Percentiles rank a stretch among this genome's conserved stretches.
Conservation (phyloP, 2,329 filamentous ascomycete genomes). For the Pseudocercospora fuligena region DNA sequence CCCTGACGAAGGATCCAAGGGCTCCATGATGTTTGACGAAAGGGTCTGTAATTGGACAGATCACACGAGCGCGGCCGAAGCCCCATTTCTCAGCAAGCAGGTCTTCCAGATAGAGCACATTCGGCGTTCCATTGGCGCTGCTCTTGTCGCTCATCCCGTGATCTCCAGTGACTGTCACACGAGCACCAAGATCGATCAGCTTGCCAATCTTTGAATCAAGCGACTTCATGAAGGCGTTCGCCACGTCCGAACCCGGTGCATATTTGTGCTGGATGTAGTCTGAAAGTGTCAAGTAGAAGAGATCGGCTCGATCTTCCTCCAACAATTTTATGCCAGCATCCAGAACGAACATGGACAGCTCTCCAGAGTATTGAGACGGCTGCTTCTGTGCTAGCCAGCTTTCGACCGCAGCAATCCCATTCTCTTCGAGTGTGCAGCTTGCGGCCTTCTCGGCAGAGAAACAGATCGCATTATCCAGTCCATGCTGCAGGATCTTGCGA, state of each 20-base stretch:
- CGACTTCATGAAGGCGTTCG: conserved; percentile 45
- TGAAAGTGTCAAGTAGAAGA: conserved; percentile 52
- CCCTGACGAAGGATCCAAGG: conserved; percentile 49
- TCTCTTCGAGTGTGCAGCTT: conserved; percentile 40
- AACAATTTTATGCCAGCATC: conserved; percentile 51
- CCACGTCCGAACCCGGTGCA: conserved; percentile 43
- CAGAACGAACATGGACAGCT: conserved; percentile 52
- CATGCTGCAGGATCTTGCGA: conserved; percentile 48
- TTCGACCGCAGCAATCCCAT: conserved; percentile 45
- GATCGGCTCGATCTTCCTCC: conserved; percentile 45
- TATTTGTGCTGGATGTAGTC: conserved; percentile 54
- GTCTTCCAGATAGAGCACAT: conserved; percentile 49
- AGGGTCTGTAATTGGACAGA: conserved; percentile 52
- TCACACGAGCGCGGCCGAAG: conserved; percentile 42
- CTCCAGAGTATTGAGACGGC: conserved; percentile 50
- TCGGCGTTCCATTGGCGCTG: conserved; percentile 42
- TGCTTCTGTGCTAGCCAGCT: conserved; percentile 45
- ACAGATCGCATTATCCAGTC: conserved; percentile 44
- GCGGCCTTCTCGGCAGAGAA: conserved; percentile 47
- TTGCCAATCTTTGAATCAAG: conserved; percentile 44
- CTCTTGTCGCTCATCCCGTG: conserved; percentile 53
- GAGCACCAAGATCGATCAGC: conserved; percentile 43
- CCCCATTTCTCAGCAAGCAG: conserved; percentile 42
- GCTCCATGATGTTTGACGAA: conserved; percentile 53
- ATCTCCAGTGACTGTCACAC: conserved; percentile 49